Conservation (phyloP, 2,329 filamentous ascomycete species). For the Cladorrhinum sp. region DNA sequence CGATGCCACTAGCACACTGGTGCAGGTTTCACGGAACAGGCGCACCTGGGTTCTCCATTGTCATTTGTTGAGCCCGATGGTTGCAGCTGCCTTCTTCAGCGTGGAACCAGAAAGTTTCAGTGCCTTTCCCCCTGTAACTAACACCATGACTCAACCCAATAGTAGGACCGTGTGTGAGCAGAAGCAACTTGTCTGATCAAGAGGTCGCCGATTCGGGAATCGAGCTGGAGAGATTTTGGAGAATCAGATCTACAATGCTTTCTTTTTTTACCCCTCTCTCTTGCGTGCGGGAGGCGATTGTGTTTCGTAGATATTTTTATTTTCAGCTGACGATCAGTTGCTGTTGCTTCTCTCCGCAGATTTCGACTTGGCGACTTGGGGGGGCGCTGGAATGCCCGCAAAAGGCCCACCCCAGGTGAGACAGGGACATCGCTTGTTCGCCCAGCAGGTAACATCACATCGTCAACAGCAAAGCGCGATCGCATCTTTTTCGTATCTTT, state of each 20-base stretch:
- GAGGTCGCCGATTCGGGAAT: background rate
- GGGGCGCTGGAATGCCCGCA: background rate
- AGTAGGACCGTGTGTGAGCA: background rate
- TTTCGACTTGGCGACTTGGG: slow-evolving; percentile 2
- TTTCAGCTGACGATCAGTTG: slow-evolving; percentile 4
- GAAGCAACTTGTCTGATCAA: background rate
- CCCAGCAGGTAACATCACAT: background rate
- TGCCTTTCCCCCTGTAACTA: background rate
- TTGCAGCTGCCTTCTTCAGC: background rate
- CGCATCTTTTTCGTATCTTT: too few species aligned
- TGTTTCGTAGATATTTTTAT: background rate
- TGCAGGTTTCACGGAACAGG: background rate
- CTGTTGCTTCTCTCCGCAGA: slow-evolving; percentile 8
- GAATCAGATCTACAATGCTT: background rate
- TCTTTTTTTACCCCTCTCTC: slow-evolving; percentile 2
- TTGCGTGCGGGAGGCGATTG: background rate
- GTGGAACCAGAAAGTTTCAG: background rate
- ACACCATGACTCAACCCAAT: background rate
- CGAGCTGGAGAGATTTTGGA: background rate
- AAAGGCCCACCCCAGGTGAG: background rate
- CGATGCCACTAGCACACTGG: background rate
- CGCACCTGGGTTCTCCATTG: too few species aligned
- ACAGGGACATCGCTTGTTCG: slow-evolving; percentile 1
- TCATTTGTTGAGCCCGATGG: too few species aligned
- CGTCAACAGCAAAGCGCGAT: background rate